Base-by-base conservation (phyloP, 345 rosid species). In the Salix suchowensis region DNA sequence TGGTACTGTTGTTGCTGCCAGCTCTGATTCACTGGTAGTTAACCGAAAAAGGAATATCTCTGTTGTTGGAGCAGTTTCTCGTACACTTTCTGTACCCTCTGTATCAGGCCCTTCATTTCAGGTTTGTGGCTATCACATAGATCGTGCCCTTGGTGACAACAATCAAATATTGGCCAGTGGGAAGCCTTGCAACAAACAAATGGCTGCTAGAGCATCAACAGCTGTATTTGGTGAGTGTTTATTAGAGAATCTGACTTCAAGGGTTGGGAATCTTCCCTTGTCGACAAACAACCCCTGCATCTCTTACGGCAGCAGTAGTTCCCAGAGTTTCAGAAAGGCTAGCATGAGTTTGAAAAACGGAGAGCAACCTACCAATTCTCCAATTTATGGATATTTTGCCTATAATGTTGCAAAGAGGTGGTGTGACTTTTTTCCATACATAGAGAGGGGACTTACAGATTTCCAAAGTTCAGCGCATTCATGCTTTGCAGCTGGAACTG, bases 31-130 rank as follows among this genome's bases (percentile, higher is more conserved):
- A 62, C 67, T 81, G 13, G 72, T 81, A 76, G 71, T 78, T 68
- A 86, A 89, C 80, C 88, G 83, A 54, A 86, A 84, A 84, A 89
- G 90, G 87, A 93, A 88, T 61, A 79, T 93, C 74, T 88, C 97
- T 73, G 97, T 91, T 42, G 88, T 90, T 79, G 98, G 90, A 76
- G 92, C 93, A 67, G 81, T 95, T 68, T 89, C 96, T 65, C 86
- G 93, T 55, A 81, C 93, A 3, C 82, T 95, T 80, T 93, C 97
- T 7, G 94, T 87, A 75, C 98, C 97, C 23, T 95, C 97, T 3
- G 97, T 95, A 18, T 95, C 97, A 6, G 93, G 98, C 70, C 97
- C 94, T 46, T 80, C 97, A 37, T 88, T 91, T 83, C 94, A 96
- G 85, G 92, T 86, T 67, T 93, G 94, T 82, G 91, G 97, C 8